Evolutionary conservation across 129 eudicot species (phyloP).

Genomic region (Arctium lappa): DNA sequence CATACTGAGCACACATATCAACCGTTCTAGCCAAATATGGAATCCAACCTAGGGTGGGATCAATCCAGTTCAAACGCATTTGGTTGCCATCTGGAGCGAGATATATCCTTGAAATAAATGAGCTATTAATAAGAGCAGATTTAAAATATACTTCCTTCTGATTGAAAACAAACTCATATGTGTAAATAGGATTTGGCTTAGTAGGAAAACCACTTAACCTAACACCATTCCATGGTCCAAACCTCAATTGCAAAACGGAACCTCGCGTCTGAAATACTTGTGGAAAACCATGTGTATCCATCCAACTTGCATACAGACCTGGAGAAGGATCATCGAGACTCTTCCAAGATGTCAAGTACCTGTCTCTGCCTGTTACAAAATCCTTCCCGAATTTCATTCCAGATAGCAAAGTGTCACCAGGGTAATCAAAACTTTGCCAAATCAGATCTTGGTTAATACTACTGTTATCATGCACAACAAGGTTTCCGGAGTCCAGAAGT

Average conservation of each 20-base stretch:
- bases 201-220: conserved; percentile 5
- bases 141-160: conserved; percentile 6
- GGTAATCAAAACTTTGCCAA: neutral
- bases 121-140: neutral
- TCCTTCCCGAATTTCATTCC: too few species aligned
- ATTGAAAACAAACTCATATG: conserved; percentile 3
- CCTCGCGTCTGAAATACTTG: conserved; percentile 20
- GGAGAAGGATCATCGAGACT: conserved; percentile 22
- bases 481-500: conserved; percentile 22
- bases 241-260: neutral
- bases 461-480: conserved; percentile 6
- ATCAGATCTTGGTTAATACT: neutral
- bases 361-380: too few species aligned
- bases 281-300: conserved; percentile 30
- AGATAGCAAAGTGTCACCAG: too few species aligned
- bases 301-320: conserved; percentile 12
- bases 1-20: too few species aligned
- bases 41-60: too few species aligned
- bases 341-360: conserved; percentile 18
- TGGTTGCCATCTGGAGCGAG: too few species aligned
- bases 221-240: conserved; percentile 27
- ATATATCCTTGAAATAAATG: too few species aligned
- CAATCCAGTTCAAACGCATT: too few species aligned
- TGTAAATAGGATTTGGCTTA: neutral
- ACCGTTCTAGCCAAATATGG: too few species aligned